phyloP scores from a whole-genome alignment of 805 yeast genomes.

The Saturnispora silvae region DNA sequence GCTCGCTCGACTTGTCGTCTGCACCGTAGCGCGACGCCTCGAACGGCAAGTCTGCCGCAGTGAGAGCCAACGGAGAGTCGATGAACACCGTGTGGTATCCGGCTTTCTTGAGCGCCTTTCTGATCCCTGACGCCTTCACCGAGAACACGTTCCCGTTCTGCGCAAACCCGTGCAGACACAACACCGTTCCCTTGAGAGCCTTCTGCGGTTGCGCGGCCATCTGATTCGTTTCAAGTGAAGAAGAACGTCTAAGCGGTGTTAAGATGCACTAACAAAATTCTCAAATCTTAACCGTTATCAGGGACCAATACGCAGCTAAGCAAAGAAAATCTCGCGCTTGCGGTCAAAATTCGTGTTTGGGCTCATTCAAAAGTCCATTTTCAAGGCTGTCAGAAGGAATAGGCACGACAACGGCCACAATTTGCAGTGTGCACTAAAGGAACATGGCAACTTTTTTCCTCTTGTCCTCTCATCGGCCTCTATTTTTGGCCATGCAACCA shows the following conservation, averaged over 20 bases:
- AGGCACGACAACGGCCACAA: no score
- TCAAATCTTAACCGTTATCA: background rate
- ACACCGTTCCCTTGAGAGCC: slow-evolving; percentile 35
- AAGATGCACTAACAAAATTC: slow-evolving; percentile 4
- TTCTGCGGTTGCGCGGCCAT: slow-evolving; percentile 16
- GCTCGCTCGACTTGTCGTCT: slow-evolving; percentile 30
- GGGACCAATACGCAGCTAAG: no score
- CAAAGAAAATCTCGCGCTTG: background rate
- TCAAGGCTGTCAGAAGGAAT: no score
- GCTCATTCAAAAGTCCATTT: background rate
- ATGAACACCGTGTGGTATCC: slow-evolving; percentile 66
- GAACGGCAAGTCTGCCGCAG: slow-evolving; percentile 66
- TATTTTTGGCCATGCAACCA: no score
- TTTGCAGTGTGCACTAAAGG: background rate
- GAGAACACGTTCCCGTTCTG: slow-evolving; percentile 79
- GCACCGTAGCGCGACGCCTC: slow-evolving; percentile 36
- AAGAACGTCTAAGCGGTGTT: slow-evolving; percentile 1
- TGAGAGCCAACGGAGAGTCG: slow-evolving; percentile 64
- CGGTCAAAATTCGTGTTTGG: background rate
- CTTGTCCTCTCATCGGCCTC: no score
- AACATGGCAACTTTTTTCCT: no score
- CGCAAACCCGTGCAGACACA: slow-evolving; percentile 88
- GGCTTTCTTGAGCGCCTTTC: slow-evolving; percentile 57
- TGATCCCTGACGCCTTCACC: slow-evolving; percentile 78
- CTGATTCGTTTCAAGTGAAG: background rate